These are phyloP conservation scores for Tribonema minus DNA, from an alignment of 108 stramenopile species.

Conservation along the genomic window DNA sequence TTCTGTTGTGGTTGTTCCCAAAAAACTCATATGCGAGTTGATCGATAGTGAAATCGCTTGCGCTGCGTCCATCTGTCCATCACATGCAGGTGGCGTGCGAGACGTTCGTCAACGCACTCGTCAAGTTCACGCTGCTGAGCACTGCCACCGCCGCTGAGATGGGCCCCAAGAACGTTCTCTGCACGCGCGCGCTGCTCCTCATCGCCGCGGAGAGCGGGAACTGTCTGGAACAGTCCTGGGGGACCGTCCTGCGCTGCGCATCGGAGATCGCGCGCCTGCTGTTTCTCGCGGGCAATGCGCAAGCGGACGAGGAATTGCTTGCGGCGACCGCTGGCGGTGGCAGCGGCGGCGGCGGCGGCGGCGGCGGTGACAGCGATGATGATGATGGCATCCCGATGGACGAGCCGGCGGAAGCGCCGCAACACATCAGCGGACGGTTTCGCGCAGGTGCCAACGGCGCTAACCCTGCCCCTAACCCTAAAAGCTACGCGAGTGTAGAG, in stretches of 20 bases:
- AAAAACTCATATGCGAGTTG: too few relatives aligned
- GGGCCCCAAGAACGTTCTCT: conserved; percentile 75
- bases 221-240: conserved; percentile 80
- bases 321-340: conserved; percentile 23
- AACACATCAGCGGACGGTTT: too few relatives aligned
- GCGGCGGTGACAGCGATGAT: not conserved
- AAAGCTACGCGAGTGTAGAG: too few relatives aligned
- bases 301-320: conserved; percentile 80
- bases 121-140: conserved; percentile 72
- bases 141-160: conserved; percentile 68
- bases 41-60: too few relatives aligned
- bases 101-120: conserved; percentile 78
- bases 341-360: not conserved
- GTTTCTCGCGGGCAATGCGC: conserved; percentile 54
- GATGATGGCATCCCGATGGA: too few relatives aligned
- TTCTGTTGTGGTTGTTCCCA: too few relatives aligned
- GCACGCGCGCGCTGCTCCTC: conserved; percentile 73
- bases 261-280: conserved; percentile 76
- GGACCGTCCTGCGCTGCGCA: conserved; percentile 77
- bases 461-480: too few relatives aligned
- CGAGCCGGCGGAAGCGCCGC: too few relatives aligned
- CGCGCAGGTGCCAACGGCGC: too few relatives aligned
- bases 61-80: too few relatives aligned
- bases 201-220: conserved; percentile 82
- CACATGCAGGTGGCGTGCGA: conserved; percentile 68